These are phyloP conservation scores for Penicillium palitans DNA, from an alignment of 2,329 filamentous ascomycete genomes.

Conservation along the genomic window DNA sequence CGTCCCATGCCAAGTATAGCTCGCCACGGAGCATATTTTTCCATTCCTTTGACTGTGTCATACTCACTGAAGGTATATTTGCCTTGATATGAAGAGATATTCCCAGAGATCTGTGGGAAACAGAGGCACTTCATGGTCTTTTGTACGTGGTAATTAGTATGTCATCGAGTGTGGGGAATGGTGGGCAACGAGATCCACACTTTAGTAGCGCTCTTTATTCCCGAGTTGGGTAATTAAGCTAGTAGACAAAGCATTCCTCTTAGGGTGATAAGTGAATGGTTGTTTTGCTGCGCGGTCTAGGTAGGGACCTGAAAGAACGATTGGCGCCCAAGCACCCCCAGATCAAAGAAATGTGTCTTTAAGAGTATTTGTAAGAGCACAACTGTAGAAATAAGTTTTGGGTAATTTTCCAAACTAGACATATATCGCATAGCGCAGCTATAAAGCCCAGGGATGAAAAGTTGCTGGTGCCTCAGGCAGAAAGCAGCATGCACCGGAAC, in stretches of 20 bases:
- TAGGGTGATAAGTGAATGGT: background rate
- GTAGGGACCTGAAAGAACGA: background rate
- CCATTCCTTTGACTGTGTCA: constrained; percentile 31
- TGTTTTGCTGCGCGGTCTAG: background rate
- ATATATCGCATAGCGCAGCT: background rate
- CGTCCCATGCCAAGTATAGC: constrained; percentile 29
- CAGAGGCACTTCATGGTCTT: background rate
- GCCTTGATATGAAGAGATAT: background rate
- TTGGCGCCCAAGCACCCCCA: background rate
- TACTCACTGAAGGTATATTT: background rate
- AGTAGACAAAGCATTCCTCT: background rate
- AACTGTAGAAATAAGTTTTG: too few relatives aligned
- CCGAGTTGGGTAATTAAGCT: background rate
- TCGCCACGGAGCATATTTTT: constrained; percentile 32
- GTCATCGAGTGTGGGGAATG: background rate
- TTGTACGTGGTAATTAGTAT: background rate
- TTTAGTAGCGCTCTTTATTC: background rate
- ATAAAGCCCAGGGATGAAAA: background rate
- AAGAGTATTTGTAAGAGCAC: background rate
- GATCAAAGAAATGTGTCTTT: background rate
- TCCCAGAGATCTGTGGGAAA: background rate
- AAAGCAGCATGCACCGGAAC: background rate
- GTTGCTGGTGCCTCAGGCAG: background rate
- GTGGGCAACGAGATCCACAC: background rate
- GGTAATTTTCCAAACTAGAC: background rate